Percentiles rank a stretch among this genome's conserved stretches.
Evolutionary conservation across 352 stramenopile species (phyloP).

Genomic region (Pythium sp.): DNA sequence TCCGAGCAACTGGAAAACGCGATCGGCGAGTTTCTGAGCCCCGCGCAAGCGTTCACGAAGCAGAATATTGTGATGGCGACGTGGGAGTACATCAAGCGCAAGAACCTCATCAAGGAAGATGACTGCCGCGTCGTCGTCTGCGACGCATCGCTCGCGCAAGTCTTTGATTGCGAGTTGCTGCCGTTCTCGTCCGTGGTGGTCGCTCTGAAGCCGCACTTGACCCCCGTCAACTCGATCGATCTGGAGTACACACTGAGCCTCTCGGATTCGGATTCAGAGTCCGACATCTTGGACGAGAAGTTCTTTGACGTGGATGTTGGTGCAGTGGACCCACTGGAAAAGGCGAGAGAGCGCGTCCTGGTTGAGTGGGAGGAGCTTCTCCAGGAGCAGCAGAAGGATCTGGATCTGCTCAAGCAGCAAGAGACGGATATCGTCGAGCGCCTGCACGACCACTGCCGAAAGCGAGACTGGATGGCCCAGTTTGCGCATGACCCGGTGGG

Average conservation of each 20-base stretch:
- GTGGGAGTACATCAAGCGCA: conserved; percentile 78
- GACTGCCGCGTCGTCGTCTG: conserved; percentile 72
- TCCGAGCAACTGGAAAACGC: conserved; percentile 38
- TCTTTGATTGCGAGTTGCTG: conserved; percentile 69
- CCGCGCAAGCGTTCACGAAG: conserved; percentile 57
- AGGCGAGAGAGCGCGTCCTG: conserved; percentile 29
- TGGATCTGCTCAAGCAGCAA: conserved; percentile 54
- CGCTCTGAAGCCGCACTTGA: conserved; percentile 64
- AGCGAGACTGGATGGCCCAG: conserved; percentile 70
- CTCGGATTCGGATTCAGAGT: conserved; percentile 19
- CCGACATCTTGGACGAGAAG: conserved; percentile 41
- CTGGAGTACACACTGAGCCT: conserved; percentile 65
- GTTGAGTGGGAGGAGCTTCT: conserved; percentile 61
- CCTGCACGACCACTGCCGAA: conserved; percentile 42
- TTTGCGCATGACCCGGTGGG: conserved; percentile 62
- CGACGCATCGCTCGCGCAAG: conserved; percentile 42
- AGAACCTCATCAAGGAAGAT: conserved; percentile 78
- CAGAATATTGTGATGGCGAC: conserved; percentile 69
- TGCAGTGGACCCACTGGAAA: conserved; percentile 48
- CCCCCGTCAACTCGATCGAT: conserved; percentile 43
- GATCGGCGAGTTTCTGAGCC: conserved; percentile 40
- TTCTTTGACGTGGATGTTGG: conserved; percentile 63
- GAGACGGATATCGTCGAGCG: conserved; percentile 50
- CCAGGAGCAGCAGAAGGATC: conserved; percentile 64
- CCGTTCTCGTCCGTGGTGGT: conserved; percentile 70